Conservation (phyloP, 2,329 filamentous ascomycete genomes). For the Penicillium hordei region DNA sequence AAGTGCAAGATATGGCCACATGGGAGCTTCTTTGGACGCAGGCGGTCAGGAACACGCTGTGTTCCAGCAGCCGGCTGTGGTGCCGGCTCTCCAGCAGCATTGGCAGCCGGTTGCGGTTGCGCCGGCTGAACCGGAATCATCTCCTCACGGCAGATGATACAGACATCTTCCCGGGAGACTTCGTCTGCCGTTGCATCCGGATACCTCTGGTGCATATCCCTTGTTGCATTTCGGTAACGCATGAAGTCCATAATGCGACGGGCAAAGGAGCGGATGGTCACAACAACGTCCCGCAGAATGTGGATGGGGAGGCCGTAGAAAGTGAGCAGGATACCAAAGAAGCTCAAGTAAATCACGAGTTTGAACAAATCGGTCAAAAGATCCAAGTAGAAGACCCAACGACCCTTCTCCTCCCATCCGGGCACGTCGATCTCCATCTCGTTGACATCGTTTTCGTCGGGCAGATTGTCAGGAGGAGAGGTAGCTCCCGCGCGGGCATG, state of each 20-base stretch:
- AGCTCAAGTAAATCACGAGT: conserved; percentile 80
- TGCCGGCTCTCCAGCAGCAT: conserved; percentile 36
- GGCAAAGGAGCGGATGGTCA: conserved; percentile 88
- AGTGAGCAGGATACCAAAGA: conserved; percentile 88
- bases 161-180: conserved; percentile 81
- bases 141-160: conserved; percentile 95
- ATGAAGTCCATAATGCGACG: conserved; percentile 86
- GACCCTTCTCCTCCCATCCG: conserved; percentile 94
- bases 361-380: conserved; percentile 87
- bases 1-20: conserved; percentile 96
- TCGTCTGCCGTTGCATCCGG: conserved; percentile 88
- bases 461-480: conserved; percentile 48
- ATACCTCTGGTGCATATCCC: conserved; percentile 89
- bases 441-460: conserved; percentile 73
- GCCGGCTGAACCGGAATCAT: conserved; percentile 77
- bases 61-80: conserved; percentile 27
- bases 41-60: conserved; percentile 67
- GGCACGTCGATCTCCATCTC: conserved; percentile 94
- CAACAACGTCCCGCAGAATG: conserved; percentile 91
- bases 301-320: conserved; percentile 97
- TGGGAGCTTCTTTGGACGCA: conserved; percentile 90
- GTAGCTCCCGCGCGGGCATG: conserved; percentile 39
- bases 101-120: conserved; percentile 48
- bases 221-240: conserved; percentile 84
- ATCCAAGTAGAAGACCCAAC: conserved; percentile 87